Evolutionary conservation across 2,329 filamentous ascomycete species (phyloP).

Genomic region (Venturiaceae sp.): DNA sequence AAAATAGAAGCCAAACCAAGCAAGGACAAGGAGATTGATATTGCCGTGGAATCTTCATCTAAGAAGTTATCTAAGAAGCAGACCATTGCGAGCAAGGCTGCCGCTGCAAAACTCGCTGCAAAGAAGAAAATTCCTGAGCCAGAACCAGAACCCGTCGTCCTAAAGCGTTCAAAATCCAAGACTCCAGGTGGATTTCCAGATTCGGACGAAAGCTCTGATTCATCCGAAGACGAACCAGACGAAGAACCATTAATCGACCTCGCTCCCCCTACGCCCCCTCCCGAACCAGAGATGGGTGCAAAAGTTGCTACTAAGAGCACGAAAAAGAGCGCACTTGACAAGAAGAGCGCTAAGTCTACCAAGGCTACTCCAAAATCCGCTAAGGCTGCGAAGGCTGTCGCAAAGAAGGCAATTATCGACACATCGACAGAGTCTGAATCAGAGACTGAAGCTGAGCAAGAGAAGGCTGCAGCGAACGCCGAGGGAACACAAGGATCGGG

Average conservation of each 20-base stretch:
- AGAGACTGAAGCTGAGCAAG: slow-evolving; percentile 4
- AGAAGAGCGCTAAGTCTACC: slow-evolving; percentile 5
- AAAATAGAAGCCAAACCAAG: neutral
- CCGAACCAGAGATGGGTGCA: slow-evolving; percentile 5
- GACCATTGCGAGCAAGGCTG: slow-evolving; percentile 10
- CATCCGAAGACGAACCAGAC: neutral
- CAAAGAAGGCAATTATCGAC: neutral
- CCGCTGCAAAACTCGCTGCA: slow-evolving; percentile 9
- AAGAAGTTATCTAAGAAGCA: slow-evolving; percentile 16
- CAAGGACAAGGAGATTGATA: neutral
- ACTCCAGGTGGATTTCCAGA: slow-evolving; percentile 4
- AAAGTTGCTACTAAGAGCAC: neutral
- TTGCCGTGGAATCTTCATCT: slow-evolving; percentile 2
- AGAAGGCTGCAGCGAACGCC: slow-evolving; percentile 5
- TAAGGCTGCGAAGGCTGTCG: slow-evolving; percentile 1
- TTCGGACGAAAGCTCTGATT: slow-evolving; percentile 7
- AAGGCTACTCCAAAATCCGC: slow-evolving; percentile 1
- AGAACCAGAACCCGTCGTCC: slow-evolving; percentile 5
- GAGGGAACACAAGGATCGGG: slow-evolving; percentile 9
- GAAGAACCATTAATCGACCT: slow-evolving; percentile 7
- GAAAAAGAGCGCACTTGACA: neutral
- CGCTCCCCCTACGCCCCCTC: neutral
- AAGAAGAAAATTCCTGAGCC: slow-evolving; percentile 20
- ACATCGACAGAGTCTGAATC: neutral
- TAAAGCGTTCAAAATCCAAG: neutral